A percentile compares a stretch with the other conserved stretches of the same genome.
phyloP scores from a whole-genome alignment of 495 filamentous ascomycete species.

The Aspergillus panamensis region DNA sequence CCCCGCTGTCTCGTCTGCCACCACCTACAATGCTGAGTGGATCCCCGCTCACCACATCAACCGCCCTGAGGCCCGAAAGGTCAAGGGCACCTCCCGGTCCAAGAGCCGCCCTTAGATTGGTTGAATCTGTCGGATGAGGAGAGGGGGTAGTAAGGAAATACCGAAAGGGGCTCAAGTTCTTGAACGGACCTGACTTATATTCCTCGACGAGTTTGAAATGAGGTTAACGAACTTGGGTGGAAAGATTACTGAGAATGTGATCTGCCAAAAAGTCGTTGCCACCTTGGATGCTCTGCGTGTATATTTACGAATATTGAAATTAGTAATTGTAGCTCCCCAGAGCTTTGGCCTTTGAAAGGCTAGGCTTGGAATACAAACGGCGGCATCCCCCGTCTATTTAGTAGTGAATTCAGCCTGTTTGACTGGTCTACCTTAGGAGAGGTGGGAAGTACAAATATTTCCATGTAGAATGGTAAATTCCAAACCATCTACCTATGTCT shows the following conservation, averaged over 20 bases:
- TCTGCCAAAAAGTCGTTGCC: slow-evolving; percentile 13
- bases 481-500: not conserved
- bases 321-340: slow-evolving; percentile 16
- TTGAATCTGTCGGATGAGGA: not conserved
- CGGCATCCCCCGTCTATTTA: not conserved
- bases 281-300: slow-evolving; percentile 28
- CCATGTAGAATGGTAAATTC: not conserved
- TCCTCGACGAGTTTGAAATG: slow-evolving; percentile 5
- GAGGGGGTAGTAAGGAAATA: slow-evolving; percentile 4
- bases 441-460: no score
- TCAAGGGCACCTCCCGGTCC: slow-evolving; percentile 65
- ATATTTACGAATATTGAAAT: slow-evolving; percentile 30
- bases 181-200: slow-evolving; percentile 2
- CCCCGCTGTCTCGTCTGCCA: slow-evolving; percentile 63
- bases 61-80: slow-evolving; percentile 73
- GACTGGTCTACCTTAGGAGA: no score
- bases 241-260: slow-evolving; percentile 33
- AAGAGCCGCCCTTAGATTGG: slow-evolving; percentile 47
- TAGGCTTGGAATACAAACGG: slow-evolving; percentile 14
- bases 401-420: no score
- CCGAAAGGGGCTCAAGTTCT: slow-evolving; percentile 8
- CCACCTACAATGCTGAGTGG: slow-evolving; percentile 92
- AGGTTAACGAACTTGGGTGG: slow-evolving; percentile 12
- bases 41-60: slow-evolving; percentile 91
- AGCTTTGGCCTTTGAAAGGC: slow-evolving; percentile 5